These are phyloP conservation scores for Penicillium flavigenum DNA, from an alignment of 495 filamentous ascomycete genomes.

Conservation along the genomic window DNA sequence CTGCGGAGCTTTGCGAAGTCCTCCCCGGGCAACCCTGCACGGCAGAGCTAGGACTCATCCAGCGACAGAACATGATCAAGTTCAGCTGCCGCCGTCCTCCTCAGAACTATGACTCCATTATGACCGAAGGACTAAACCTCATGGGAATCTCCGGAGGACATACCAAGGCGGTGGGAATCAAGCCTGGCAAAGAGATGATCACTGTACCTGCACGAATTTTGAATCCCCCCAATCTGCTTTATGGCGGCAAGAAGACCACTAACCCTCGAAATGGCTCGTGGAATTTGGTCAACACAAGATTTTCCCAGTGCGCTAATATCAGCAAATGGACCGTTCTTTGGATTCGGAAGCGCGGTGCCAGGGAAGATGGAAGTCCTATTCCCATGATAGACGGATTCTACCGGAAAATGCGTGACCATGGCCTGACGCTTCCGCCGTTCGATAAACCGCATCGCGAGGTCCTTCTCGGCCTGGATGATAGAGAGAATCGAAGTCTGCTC, in stretches of 20 bases:
- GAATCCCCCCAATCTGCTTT: constrained; percentile 17
- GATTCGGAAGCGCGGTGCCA: neutral
- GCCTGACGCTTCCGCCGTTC: neutral
- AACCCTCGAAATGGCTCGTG: constrained; percentile 14
- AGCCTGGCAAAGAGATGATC: constrained; percentile 14
- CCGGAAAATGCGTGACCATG: neutral
- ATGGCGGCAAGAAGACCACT: constrained; percentile 4
- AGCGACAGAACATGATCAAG: constrained; percentile 59
- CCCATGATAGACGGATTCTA: neutral
- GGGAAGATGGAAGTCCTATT: neutral
- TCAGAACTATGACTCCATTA: constrained; percentile 62
- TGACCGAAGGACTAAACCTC: constrained; percentile 46
- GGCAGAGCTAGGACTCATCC: constrained; percentile 44
- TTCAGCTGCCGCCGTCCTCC: constrained; percentile 64
- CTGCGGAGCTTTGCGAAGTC: constrained; percentile 60
- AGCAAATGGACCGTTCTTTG: constrained; percentile 7
- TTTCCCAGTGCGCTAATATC: constrained; percentile 4
- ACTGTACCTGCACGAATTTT: constrained; percentile 22
- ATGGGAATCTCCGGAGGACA: constrained; percentile 40
- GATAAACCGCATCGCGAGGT: neutral
- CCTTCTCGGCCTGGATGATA: neutral
- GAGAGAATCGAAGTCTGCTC: neutral
- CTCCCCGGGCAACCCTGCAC: constrained; percentile 56
- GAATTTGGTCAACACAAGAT: constrained; percentile 20
- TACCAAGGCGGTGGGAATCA: constrained; percentile 5